Conservation (phyloP, 225 moss, liverwort and hornwort genomes). For the Physcomitrium patens region DNA sequence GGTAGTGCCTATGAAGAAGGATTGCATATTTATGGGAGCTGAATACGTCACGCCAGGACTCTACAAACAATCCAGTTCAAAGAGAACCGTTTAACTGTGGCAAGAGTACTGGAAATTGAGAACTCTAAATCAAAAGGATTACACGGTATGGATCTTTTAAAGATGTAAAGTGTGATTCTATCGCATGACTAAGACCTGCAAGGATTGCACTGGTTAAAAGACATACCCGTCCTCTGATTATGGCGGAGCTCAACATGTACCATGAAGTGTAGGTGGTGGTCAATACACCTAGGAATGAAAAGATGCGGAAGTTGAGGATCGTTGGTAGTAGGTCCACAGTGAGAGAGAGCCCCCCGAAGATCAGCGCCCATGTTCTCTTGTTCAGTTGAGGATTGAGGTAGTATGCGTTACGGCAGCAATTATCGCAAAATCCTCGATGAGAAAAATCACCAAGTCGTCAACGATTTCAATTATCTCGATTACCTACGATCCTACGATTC, state of each 20-base stretch:
- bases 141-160: too few relatives aligned
- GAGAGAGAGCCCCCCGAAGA: constrained; percentile 30
- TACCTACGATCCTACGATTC: too few relatives aligned
- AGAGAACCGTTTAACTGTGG: background rate
- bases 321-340: constrained; percentile 33
- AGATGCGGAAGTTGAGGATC: constrained; percentile 39
- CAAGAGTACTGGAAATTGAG: too few relatives aligned
- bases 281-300: constrained; percentile 29
- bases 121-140: too few relatives aligned
- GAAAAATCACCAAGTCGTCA: too few relatives aligned
- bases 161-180: too few relatives aligned
- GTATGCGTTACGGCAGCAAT: constrained; percentile 32
- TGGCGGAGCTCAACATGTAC: constrained; percentile 36
- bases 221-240: constrained; percentile 23
- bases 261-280: constrained; percentile 44
- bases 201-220: too few relatives aligned
- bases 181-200: too few relatives aligned
- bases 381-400: constrained; percentile 32
- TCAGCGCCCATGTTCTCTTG: constrained; percentile 33
- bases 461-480: too few relatives aligned
- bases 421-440: background rate
- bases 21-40: constrained; percentile 21
- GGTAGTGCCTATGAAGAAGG: constrained; percentile 42
- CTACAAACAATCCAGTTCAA: constrained; percentile 14
- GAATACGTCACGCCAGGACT: constrained; percentile 24